Conservation (phyloP, 495 filamentous ascomycete species). For the Jackrogersella minutella region DNA sequence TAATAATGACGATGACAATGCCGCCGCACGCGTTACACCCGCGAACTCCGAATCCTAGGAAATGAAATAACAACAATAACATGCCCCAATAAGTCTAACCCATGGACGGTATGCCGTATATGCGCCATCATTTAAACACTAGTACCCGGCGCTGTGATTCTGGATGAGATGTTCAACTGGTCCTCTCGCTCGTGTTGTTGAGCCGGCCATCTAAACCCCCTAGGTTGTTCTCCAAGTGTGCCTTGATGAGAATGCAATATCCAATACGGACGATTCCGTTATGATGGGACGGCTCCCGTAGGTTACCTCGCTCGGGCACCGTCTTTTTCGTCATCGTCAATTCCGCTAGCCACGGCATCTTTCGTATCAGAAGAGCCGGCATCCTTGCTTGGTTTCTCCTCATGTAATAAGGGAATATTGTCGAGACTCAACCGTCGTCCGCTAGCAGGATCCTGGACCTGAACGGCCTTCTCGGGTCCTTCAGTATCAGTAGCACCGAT, state of each 20-base stretch:
- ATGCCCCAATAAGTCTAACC: background rate
- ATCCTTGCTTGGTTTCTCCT: constrained; percentile 48
- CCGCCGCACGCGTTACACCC: background rate
- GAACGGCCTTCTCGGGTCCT: constrained; percentile 32
- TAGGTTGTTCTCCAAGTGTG: background rate
- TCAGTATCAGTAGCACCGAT: constrained; percentile 21
- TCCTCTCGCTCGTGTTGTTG: background rate
- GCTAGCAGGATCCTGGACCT: constrained; percentile 38
- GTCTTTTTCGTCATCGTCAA: constrained; percentile 51
- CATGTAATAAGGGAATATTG: constrained; percentile 63
- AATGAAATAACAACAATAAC: constrained; percentile 1
- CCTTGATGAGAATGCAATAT: background rate
- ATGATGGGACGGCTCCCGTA: constrained; percentile 16
- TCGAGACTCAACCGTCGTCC: constrained; percentile 54
- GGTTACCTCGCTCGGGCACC: constrained; percentile 53
- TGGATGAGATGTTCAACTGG: constrained; percentile 2
- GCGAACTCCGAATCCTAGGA: constrained; percentile 18
- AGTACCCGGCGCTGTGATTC: background rate
- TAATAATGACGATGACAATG: background rate
- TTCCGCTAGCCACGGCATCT: constrained; percentile 46
- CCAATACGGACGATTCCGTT: background rate
- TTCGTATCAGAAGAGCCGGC: background rate
- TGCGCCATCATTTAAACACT: background rate
- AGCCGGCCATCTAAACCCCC: background rate
- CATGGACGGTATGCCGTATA: background rate